These are phyloP conservation scores for Rhodotorula sp. DNA, from an alignment of 1,284 basidiomycete genomes.

Conservation along the genomic window DNA sequence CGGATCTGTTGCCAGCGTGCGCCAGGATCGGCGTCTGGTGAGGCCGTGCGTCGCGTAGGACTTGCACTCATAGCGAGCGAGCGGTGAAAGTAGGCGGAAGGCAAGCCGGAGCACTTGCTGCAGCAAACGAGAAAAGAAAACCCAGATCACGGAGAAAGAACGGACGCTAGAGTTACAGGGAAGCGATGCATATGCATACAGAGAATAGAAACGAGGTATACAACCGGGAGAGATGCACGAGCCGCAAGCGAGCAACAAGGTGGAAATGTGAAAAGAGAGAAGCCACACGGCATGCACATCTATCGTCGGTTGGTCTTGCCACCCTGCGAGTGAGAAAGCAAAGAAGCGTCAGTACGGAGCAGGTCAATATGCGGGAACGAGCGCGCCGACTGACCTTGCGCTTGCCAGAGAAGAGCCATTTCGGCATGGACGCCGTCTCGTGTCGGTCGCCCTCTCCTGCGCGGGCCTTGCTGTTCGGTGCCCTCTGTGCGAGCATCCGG, in stretches of 20 bases:
- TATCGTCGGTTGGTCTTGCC: constrained; percentile 6
- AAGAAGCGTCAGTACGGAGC: neutral
- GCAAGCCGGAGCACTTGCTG: neutral
- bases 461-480: constrained; percentile 79
- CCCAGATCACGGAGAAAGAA: too few species aligned
- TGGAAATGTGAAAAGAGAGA: too few species aligned
- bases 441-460: constrained; percentile 76
- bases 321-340: neutral
- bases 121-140: too few species aligned
- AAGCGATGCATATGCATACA: constrained; percentile 1
- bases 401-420: constrained; percentile 40
- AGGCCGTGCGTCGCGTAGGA: neutral
- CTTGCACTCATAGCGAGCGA: neutral
- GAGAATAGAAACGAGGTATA: neutral
- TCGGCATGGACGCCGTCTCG: constrained; percentile 51
- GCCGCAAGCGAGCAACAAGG: neutral
- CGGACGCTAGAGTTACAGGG: neutral
- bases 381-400: constrained; percentile 49
- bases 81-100: neutral
- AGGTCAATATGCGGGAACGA: neutral
- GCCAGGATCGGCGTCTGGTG: neutral
- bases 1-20: constrained; percentile 7
- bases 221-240: neutral
- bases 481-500: constrained; percentile 77
- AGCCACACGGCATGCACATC: neutral